Conservation (phyloP, 2,329 filamentous ascomycete genomes). For the Berkeleyomyces rouxiae region DNA sequence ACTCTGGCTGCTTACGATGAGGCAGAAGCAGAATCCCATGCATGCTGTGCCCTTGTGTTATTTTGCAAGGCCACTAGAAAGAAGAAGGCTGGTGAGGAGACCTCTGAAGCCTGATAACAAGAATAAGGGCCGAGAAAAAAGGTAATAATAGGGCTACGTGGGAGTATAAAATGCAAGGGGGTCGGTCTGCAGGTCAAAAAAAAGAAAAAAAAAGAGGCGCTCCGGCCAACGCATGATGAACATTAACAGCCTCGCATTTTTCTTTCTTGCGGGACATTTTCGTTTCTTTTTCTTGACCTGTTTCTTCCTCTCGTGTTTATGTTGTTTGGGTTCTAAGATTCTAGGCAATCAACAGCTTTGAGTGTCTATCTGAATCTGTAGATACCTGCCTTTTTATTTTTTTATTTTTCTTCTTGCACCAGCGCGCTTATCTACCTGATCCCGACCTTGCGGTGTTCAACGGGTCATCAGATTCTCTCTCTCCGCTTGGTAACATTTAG, state of each 20-base stretch:
- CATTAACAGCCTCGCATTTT: constrained; percentile 1
- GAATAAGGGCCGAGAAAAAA: background rate
- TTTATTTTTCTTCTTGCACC: background rate
- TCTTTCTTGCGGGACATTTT: background rate
- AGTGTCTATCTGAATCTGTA: background rate
- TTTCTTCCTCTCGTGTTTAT: background rate
- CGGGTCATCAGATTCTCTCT: background rate
- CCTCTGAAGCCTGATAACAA: background rate
- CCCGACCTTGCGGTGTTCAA: no score
- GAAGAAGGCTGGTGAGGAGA: background rate
- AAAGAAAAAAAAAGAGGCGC: background rate
- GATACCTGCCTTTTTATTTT: background rate
- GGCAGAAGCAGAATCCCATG: background rate
- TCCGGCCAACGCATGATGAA: background rate
- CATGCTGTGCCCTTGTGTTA: background rate
- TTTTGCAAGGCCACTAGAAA: background rate
- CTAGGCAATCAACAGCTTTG: background rate
- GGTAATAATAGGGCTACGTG: background rate
- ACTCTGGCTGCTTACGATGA: background rate
- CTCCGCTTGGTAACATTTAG: background rate
- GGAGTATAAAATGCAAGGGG: background rate
- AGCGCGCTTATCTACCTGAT: background rate
- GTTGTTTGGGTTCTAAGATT: background rate
- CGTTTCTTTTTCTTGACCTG: background rate
- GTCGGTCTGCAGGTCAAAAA: background rate